Percentiles rank a stretch among this genome's conserved stretches.
Conservation (phyloP, 225 moss, liverwort and hornwort species). For the Takakia lepidozioides region DNA sequence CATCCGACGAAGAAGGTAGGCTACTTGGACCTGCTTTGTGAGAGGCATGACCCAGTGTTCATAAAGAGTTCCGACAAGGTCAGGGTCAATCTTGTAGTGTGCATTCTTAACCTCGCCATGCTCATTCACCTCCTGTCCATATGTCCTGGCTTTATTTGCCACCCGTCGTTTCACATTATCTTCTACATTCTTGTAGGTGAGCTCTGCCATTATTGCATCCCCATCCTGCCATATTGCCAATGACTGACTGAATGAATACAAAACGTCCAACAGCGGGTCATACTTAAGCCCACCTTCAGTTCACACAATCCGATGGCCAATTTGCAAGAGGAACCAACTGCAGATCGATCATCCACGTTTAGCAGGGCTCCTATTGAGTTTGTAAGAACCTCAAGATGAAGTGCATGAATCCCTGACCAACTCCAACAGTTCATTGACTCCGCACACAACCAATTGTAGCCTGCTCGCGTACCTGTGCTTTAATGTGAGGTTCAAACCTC, state of each 20-base stretch:
- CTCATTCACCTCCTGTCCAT: slow-evolving; percentile 72
- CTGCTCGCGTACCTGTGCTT: slow-evolving; percentile 70
- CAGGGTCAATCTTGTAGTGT: slow-evolving; percentile 75
- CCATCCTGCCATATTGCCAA: slow-evolving; percentile 70
- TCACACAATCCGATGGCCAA: too few species aligned
- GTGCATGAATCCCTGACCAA: too few species aligned
- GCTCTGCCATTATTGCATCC: slow-evolving; percentile 64
- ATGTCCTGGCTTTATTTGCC: slow-evolving; percentile 70
- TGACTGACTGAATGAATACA: too few species aligned
- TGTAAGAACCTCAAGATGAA: too few species aligned
- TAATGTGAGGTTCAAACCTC: slow-evolving; percentile 63
- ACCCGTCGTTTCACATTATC: slow-evolving; percentile 68
- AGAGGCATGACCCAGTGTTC: slow-evolving; percentile 98
- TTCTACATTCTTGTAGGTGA: slow-evolving; percentile 77
- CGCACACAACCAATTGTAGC: too few species aligned
- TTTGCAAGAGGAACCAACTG: too few species aligned
- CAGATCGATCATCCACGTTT: too few species aligned
- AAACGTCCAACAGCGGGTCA: too few species aligned
- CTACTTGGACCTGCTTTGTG: slow-evolving; percentile 93
- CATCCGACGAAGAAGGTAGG: slow-evolving; percentile 80
- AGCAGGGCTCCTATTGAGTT: too few species aligned
- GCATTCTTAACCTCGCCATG: slow-evolving; percentile 37
- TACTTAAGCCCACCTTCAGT: too few species aligned
- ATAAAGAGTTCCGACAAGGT: slow-evolving; percentile 70
- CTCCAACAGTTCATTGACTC: too few species aligned